Conservation (phyloP, 2,329 filamentous ascomycete species). For the Stemphylium vesicarium region DNA sequence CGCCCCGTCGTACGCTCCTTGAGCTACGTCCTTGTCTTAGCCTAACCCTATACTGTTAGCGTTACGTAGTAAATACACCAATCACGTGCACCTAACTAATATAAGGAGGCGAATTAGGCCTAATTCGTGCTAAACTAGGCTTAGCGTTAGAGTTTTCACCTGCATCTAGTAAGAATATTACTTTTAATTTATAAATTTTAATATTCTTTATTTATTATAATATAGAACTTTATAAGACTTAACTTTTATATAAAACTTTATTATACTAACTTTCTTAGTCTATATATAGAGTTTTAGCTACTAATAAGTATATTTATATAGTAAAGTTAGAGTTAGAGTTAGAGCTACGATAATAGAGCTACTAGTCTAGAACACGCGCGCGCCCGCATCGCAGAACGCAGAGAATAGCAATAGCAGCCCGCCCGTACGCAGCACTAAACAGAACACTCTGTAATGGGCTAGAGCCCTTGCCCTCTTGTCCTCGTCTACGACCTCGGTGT, state of each 20-base stretch:
- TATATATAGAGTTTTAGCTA: background rate
- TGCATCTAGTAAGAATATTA: background rate
- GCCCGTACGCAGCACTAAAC: background rate
- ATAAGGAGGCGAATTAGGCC: background rate
- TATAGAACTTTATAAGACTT: background rate
- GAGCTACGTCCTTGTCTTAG: too few species aligned
- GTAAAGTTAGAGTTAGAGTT: too few species aligned
- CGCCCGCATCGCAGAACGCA: background rate
- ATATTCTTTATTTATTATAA: background rate
- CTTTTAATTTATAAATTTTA: background rate
- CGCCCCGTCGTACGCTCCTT: too few species aligned
- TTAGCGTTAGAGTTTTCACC: background rate
- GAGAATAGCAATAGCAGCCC: background rate
- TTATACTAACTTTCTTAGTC: too few species aligned
- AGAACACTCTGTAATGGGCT: too few species aligned
- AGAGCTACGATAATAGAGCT: background rate
- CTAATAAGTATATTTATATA: background rate
- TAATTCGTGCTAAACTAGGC: background rate
- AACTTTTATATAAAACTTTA: too few species aligned
- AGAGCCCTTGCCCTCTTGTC: too few species aligned
- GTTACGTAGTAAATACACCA: too few species aligned
- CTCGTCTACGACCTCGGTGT: too few species aligned
- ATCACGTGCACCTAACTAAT: too few species aligned
- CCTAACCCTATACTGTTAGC: too few species aligned
- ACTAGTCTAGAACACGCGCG: background rate